phyloP scores from a whole-genome alignment of 345 rosid genomes.

The Hibiscus mutabilis region DNA sequence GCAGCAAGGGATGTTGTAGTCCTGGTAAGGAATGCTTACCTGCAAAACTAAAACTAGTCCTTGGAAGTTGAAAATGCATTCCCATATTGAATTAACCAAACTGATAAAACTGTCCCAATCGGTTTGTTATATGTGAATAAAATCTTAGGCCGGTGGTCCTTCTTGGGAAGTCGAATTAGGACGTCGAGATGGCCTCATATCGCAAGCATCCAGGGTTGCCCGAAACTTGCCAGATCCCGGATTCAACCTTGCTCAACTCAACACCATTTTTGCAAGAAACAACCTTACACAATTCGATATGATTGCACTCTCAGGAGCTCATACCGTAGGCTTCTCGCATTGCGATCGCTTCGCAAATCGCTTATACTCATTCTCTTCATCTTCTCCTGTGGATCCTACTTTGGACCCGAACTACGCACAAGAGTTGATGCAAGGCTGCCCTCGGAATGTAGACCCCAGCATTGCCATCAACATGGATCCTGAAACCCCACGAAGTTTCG shows the following conservation, averaged over 20 bases:
- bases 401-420: slow-evolving; percentile 45
- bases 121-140: background rate
- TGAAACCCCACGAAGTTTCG: slow-evolving; percentile 43
- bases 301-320: slow-evolving; percentile 95
- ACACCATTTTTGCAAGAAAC: slow-evolving; percentile 41
- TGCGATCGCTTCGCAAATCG: slow-evolving; percentile 62
- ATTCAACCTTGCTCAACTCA: slow-evolving; percentile 39
- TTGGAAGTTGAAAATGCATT: background rate
- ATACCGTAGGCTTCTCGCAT: slow-evolving; percentile 83
- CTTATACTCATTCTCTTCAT: slow-evolving; percentile 49
- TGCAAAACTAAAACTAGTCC: background rate
- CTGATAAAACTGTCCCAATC: background rate
- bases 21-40: slow-evolving; percentile 36
- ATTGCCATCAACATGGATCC: slow-evolving; percentile 54
- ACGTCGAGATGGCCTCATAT: slow-evolving; percentile 63
- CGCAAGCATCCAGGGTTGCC: slow-evolving; percentile 50
- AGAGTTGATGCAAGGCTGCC: slow-evolving; percentile 51
- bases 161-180: slow-evolving; percentile 73
- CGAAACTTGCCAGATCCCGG: slow-evolving; percentile 73
- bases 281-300: slow-evolving; percentile 53
- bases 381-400: slow-evolving; percentile 57
- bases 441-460: slow-evolving; percentile 41
- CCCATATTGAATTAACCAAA: background rate
- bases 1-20: slow-evolving; percentile 83
- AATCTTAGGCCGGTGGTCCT: slow-evolving; percentile 66